A percentile compares a stretch with the other conserved stretches of the same genome.
Conservation (phyloP, 2,329 filamentous ascomycete species). For the Ophiocordyceps camponoti-floridani region DNA sequence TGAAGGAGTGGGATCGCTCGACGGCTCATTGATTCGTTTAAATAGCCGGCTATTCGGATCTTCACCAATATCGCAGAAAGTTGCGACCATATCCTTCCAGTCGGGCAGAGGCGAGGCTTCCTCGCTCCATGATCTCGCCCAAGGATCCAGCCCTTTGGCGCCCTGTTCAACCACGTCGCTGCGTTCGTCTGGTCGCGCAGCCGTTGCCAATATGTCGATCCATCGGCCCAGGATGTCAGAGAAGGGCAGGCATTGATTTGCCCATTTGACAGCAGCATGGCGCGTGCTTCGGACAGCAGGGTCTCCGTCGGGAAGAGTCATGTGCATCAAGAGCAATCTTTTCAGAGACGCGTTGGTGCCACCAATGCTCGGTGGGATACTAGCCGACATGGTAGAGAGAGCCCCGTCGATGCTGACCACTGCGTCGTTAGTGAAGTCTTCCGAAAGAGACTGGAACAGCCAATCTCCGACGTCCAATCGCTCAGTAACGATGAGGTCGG, state of each 20-base stretch:
- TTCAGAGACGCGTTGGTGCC: conserved; percentile 18
- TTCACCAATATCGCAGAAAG: conserved; percentile 27
- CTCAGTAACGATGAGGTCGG: conserved; percentile 35
- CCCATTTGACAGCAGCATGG: conserved; percentile 73
- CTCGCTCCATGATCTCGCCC: conserved; percentile 28
- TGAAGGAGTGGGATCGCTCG: conserved; percentile 2
- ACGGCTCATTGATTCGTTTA: background rate
- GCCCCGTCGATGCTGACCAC: conserved; percentile 82
- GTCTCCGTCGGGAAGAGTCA: conserved; percentile 30
- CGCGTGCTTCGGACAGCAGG: conserved; percentile 54
- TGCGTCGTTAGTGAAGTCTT: conserved; percentile 59
- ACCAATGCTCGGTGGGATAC: conserved; percentile 19
- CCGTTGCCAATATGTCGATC: conserved; percentile 73
- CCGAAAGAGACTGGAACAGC: conserved; percentile 68
- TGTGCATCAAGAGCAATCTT: conserved; percentile 48
- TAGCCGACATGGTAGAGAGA: conserved; percentile 50
- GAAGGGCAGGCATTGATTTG: conserved; percentile 73
- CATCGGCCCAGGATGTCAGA: conserved; percentile 64
- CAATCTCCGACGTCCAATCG: conserved; percentile 43
- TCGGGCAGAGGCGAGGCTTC: conserved; percentile 23
- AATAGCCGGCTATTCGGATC: conserved; percentile 2
- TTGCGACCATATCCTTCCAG: conserved; percentile 30
- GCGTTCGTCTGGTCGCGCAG: conserved; percentile 45
- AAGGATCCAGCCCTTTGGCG: conserved; percentile 63
- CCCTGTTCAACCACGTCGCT: conserved; percentile 83